phyloP scores from a whole-genome alignment of 106 monocot species.

The Dendrobium officinale region DNA sequence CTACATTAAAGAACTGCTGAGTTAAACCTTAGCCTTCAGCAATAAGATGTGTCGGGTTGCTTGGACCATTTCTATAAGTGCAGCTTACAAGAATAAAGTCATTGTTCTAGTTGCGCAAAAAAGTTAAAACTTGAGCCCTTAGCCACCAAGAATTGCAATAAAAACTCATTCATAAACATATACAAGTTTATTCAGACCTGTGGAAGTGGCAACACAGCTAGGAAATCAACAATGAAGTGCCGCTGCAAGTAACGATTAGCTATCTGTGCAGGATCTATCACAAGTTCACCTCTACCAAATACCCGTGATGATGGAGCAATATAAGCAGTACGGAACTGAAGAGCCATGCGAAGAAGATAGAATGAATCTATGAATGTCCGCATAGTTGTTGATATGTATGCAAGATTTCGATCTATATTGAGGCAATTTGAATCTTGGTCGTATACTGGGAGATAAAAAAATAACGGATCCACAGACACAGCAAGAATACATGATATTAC shows the following conservation, averaged over 20 bases:
- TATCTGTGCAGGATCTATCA: constrained; percentile 67
- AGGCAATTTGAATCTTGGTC: constrained; percentile 50
- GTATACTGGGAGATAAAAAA: constrained; percentile 73
- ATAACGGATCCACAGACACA: constrained; percentile 77
- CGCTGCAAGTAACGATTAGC: constrained; percentile 59
- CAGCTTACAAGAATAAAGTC: not conserved
- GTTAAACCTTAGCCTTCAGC: not conserved
- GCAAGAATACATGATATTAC: constrained; percentile 73
- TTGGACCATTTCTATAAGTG: not conserved
- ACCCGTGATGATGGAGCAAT: constrained; percentile 92
- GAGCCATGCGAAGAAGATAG: constrained; percentile 64
- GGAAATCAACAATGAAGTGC: constrained; percentile 69
- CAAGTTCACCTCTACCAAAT: constrained; percentile 93
- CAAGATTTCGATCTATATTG: constrained; percentile 63
- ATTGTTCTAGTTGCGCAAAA: not conserved
- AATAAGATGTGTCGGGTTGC: no score
- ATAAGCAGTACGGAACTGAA: constrained; percentile 83
- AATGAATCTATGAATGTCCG: constrained; percentile 79
- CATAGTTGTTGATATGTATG: constrained; percentile 52
- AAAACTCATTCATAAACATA: not conserved
- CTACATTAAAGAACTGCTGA: not conserved
- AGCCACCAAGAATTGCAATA: not conserved
- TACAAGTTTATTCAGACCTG: constrained; percentile 47
- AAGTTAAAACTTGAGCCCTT: not conserved
- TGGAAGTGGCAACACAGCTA: constrained; percentile 83